Base-by-base conservation (phyloP, 2,329 filamentous ascomycete species). In the Fusarium pseudograminearum region DNA sequence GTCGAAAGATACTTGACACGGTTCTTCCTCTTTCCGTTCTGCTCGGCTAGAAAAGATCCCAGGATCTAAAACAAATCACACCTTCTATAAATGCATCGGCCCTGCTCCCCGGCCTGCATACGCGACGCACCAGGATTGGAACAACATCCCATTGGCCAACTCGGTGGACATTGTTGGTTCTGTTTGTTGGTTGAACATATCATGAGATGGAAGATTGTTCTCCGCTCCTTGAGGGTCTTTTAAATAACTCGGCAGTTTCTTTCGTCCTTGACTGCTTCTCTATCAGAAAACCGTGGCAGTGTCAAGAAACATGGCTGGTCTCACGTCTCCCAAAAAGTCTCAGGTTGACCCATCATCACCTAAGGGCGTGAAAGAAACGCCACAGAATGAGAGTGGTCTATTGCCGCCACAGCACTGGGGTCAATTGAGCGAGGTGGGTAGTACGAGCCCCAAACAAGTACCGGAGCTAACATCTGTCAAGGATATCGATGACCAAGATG, bases 361-460 rank as follows among this genome's bases (percentile, higher is more conserved):
- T 0, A n/a, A 10, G 4, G 2, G 0, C 7, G 1, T 3, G 3
- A 14, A 1, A 1, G 9, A 22, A 3, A 2, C 15, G 2, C 2
- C 3, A 2, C n/a, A 7, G 4, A 18, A 2, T 12, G 42, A 36
- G 2, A 41, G 7, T 1, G 24, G 42, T 4, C 38, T 65, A 28
- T 31, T 65, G 0, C 59, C 45, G 3, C 61, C 45, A 1, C 22
- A 41, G 7, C 40, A 65, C 8, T 64, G 45, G 61, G 15, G 28
- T 2, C 18, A 41, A 7, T 3, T 65, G 11, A 18, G 16, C 5
- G 20, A 50, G n/a, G 40, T 57, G 4, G 45, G 33, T 0, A 2
- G 4, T 1, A 0, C 0, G 0, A 34, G 1, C 2, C 0, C 1
- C 0, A 15, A 5, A 0, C 3, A 3, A 3, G 5, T 0, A n/a